Evolutionary conservation across 352 stramenopile genomes (phyloP), one percentile per base, ranked within the genome.

Genomic region (Phytophthora kernoviae): DNA sequence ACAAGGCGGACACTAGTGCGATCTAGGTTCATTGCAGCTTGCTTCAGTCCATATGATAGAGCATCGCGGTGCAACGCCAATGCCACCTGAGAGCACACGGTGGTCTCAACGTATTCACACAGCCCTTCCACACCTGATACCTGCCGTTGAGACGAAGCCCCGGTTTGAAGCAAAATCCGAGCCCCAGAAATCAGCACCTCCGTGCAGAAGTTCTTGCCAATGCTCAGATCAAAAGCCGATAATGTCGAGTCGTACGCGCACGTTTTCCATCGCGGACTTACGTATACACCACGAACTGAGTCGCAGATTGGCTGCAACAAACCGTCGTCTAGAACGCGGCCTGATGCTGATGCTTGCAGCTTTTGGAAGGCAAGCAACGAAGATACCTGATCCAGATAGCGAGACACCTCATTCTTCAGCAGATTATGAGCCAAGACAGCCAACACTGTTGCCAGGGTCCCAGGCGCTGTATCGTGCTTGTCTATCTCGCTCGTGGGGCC

Each of bases 191-290:
- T 83, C 36, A 93, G 54, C 27, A 96, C 74, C 60, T 96, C 87
- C 11, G 86, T 93, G 0, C 74, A 80, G 26, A 92, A 94, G 58
- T 88, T 88, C 65, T 96, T 96, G 36, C 87, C 87, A 32, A 96
- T 86, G 53, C 64, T 81, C 20, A 96, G 68, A 47, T 96, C 87
- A 46, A 96, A 90, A 1, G 84, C 80, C 17, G 84, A 84, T 7
- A 94, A 50, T 22, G 84, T 94, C 47, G 87, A 90, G 40, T 92
- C 78, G 36, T 81, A 84, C 17, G 81, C 70, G 63, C 87, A 94
- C 5, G 75, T 81, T 67, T 96, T 96, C 87, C 87, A 96, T 4
- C 84, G 76, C 26, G 81, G 73, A 27, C 73, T 75, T 22, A 94
- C 67, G 49, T 90, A 96, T 27, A 96, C 73, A 22, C 87, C 87